Evolutionary conservation across 2,329 filamentous ascomycete genomes (phyloP).

Genomic region (Polychaeton citri): DNA sequence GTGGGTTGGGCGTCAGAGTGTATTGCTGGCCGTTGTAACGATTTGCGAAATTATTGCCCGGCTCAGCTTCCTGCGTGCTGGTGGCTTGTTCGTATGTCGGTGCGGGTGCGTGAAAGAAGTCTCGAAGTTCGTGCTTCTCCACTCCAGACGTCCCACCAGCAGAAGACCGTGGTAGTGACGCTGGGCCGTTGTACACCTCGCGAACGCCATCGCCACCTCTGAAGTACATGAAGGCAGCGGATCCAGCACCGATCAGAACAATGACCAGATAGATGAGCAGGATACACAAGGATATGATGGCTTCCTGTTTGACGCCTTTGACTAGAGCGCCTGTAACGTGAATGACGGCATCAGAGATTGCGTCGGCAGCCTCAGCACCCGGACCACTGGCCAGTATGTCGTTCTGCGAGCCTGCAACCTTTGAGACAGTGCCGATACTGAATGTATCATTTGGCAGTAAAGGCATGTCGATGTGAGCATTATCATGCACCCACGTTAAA

Average conservation of each 20-base stretch:
- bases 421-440: constrained; percentile 57
- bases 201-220: constrained; percentile 27
- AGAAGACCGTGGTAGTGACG: neutral
- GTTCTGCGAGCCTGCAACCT: constrained; percentile 41
- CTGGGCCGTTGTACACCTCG: constrained; percentile 5
- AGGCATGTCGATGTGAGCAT: constrained; percentile 74
- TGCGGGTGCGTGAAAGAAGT: constrained; percentile 13
- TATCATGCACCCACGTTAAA: constrained; percentile 83
- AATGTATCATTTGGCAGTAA: constrained; percentile 68
- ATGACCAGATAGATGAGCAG: constrained; percentile 67
- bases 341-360: constrained; percentile 63
- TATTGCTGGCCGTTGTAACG: constrained; percentile 31
- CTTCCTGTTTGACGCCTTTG: constrained; percentile 58
- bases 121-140: constrained; percentile 9
- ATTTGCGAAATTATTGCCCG: constrained; percentile 30
- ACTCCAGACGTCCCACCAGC: neutral
- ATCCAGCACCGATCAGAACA: constrained; percentile 57
- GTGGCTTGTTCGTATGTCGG: constrained; percentile 26
- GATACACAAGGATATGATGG: constrained; percentile 63
- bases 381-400: constrained; percentile 64
- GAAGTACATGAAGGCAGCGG: constrained; percentile 50
- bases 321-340: constrained; percentile 56
- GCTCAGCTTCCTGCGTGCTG: constrained; percentile 6
- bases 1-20: constrained; percentile 30
- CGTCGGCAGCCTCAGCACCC: constrained; percentile 59